Evolutionary conservation across 1,284 basidiomycete species (phyloP), one percentile per base, ranked within the genome.

Genomic region (Calocybe gambosa): DNA sequence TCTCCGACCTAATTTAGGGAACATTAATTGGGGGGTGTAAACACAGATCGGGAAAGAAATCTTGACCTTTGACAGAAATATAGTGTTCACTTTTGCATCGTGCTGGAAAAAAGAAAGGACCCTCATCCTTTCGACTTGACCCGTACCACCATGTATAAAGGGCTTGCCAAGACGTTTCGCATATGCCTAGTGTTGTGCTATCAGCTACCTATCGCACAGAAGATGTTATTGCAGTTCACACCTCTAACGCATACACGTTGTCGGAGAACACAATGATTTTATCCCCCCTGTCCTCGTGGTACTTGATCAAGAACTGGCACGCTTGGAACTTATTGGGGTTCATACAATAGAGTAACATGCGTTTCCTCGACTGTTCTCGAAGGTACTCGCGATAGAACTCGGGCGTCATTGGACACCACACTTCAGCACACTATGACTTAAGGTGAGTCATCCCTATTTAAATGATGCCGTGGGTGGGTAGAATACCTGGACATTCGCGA

Each of bases 331-430:
- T 99, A 64, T 90, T 92, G 18, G 96, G 96, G 62, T 99, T 99
- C 96, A 99, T 99, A 73, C 93, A 98, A 64, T 98, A 98, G 10
- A 99, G 75, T 25, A 99, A 75, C 81, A 96, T 97, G 55, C 91
- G 84, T 65, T 96, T 96, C 47, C 96, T 78, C 31, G 88, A 89
- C 64, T 89, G 86, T 64, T 94, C 91, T 52, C 91, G 80, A 51
- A 99, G 77, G 63, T 99, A 99, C 68, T 99, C 95, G 58, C 92
- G 85, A 66, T 99, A 99, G 64, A 99, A 99, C 63, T 99, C 94
- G n/a, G 96, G 95, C 25, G 96, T 97, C 96, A 99, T 99, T 7
- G 93, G 92, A 62, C 96, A 99, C 96, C 96, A 99, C 5, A 99
- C 96, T 69, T 99, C 96, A 12, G 96, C 96, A 64, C 94, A 98